Evolutionary conservation across 225 moss, liverwort and hornwort species (phyloP), one percentile per base, ranked within the genome.

Genomic region (Polytrichum commune): DNA sequence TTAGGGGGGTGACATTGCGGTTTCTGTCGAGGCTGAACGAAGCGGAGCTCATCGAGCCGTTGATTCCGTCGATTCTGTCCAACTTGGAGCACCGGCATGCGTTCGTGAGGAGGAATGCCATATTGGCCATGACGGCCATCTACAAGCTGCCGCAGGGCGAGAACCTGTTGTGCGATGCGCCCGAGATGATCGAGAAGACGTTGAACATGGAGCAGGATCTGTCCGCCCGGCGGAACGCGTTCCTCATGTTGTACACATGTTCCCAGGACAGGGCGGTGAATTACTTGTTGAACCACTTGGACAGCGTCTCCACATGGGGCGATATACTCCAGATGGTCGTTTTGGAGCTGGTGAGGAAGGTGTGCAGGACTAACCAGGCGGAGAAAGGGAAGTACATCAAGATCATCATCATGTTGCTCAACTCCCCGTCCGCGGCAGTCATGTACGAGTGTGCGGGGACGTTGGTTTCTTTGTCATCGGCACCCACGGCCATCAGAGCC

Each of bases 41-140:
- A 78, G 88, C 90, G 10, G 95, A 95, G 79, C 80, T 95, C 6
- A 93, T 95, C 46, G 95, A 95, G 74, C 91, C 91, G 2, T 73
- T 95, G 88, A 90, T 95, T 74, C 95, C 93, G 71, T 95, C 95
- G 6, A 90, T 95, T 62, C 63, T 93, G 75, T 71, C 88, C 7
- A 95, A 95, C 88, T 85, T 95, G 90, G 95, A 95, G 74, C 95
- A 95, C 69, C 91, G 95, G 25, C 93, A 95, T 78, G 93, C 95
- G 28, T 95, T 93, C 61, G 95, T 95, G 67, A 74, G 95, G 54
- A 80, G 95, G 58, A 95, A 95, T 71, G 91, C 95, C 28, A 91
- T 95, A 71, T 58, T 90, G 78, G 95, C 95, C 56, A 90, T 95
- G 78, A 89, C 82, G 28, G 86, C 91, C 70, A 93, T 95, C 71